Conservation (phyloP, 2,329 filamentous ascomycete genomes). For the Cercospora sp. region DNA sequence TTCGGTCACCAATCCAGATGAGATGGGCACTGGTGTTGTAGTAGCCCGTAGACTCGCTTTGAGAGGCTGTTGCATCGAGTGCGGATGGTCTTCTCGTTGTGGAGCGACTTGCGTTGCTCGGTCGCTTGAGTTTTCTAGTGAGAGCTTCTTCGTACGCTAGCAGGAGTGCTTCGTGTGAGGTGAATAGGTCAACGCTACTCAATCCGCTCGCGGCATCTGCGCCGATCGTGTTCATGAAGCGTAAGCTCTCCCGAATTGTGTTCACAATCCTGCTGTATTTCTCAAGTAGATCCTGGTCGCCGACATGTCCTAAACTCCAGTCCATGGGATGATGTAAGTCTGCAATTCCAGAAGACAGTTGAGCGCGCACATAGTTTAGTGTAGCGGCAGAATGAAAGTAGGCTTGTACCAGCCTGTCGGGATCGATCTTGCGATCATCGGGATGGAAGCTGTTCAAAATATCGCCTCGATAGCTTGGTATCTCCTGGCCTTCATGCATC, state of each 20-base stretch:
- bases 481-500: conserved; percentile 72
- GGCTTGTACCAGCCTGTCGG: conserved; percentile 74
- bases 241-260: conserved; percentile 77
- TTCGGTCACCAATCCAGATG: conserved; percentile 97
- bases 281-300: conserved; percentile 75
- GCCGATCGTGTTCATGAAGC: conserved; percentile 92
- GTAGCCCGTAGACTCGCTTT: conserved; percentile 59
- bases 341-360: conserved; percentile 83
- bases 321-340: conserved; percentile 91
- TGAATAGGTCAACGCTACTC: conserved; percentile 91
- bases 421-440: conserved; percentile 77
- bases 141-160: conserved; percentile 92
- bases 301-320: conserved; percentile 91
- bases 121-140: conserved; percentile 72
- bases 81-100: conserved; percentile 3
- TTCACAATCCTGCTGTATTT: conserved; percentile 84
- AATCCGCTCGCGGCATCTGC: conserved; percentile 81
- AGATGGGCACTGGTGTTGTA: conserved; percentile 97
- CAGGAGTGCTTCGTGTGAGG: conserved; percentile 89
- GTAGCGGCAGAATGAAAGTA: conserved; percentile 97
- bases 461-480: conserved; percentile 90
- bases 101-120: conserved; percentile 48
- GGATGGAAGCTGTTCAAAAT: conserved; percentile 87
- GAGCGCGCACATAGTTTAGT: conserved; percentile 85
- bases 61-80: neutral